These are phyloP conservation scores for Pyronema domesticum DNA, from an alignment of 495 filamentous ascomycete species.

Conservation along the genomic window DNA sequence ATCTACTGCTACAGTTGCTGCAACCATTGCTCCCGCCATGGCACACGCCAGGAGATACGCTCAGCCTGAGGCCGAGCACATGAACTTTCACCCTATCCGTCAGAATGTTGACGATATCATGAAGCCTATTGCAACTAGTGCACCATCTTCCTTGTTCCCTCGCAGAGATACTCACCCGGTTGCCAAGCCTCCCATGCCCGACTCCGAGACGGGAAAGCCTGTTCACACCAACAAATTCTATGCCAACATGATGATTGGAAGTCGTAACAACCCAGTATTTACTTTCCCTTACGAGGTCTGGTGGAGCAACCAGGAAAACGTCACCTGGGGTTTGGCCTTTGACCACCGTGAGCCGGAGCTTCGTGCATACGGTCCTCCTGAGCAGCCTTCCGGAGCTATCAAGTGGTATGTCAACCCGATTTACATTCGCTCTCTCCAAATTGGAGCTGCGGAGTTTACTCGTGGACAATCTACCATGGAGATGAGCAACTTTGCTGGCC, in stretches of 20 bases:
- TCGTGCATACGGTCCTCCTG: neutral
- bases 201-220: neutral
- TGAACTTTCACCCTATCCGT: constrained; percentile 2
- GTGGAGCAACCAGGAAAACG: constrained; percentile 32
- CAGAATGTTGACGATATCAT: constrained; percentile 3
- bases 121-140: constrained; percentile 2
- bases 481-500: neutral
- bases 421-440: constrained; percentile 1
- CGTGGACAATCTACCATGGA: neutral
- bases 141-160: constrained; percentile 4
- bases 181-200: neutral
- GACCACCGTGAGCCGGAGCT: constrained; percentile 4
- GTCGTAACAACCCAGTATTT: constrained; percentile 50
- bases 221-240: constrained; percentile 40
- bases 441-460: constrained; percentile 3
- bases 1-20: neutral
- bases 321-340: constrained; percentile 1
- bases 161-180: constrained; percentile 3
- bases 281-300: constrained; percentile 68
- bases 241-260: constrained; percentile 64
- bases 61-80: neutral
- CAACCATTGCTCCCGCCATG: neutral
- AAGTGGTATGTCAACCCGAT: constrained; percentile 5
- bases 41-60: neutral
- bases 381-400: neutral